Base-by-base conservation (phyloP, 208 protist species). In the Crithidia sp. region DNA sequence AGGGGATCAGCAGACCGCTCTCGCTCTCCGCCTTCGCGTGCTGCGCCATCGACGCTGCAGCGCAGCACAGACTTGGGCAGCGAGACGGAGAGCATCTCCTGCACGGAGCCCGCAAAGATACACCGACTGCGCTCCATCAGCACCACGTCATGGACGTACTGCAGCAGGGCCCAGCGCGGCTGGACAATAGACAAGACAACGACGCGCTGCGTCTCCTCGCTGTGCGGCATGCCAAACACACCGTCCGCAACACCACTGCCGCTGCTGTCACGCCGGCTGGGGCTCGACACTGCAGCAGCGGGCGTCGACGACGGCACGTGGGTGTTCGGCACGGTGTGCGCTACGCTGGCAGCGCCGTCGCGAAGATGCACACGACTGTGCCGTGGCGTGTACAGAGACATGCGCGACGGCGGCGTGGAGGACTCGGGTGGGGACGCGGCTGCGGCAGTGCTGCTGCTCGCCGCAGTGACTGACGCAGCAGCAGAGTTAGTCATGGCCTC, bases 91-190 rank as follows among this genome's bases (percentile, higher is more conserved):
- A 87, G 61, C 41, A 90, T 77, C 17, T 80, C 82, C 69, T 67
- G 59, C 47, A 81, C 58, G 28, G 80, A 70, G 4, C 85, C 85
- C 36, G 79, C 78, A 58, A 83, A 90, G n/a, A 87, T 65, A 62
- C 78, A 83, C 2, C 52, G 67, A 37, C 67, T 77, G 19, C 77
- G 75, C 57, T 90, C 81, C 3, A 90, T 53, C 36, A 93, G 61
- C 49, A 88, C 79, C 36, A 90, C 81, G 67, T 93, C 85, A 66
- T 93, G 85, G 6, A 90, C 75, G 67, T 84, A 77, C 68, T 85
- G 79, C 66, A 93, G 65, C 19, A 89, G 28, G 12, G 81, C 76
- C 88, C 85, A 93, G 17, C 88, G 85, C 43, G 88, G 88, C 74
- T 90, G 88, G 40, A 78, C 67, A 63, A 89, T 77, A 5, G 83